phyloP scores from a whole-genome alignment of 2,329 filamentous ascomycete species.

The Zasmidium cellare region DNA sequence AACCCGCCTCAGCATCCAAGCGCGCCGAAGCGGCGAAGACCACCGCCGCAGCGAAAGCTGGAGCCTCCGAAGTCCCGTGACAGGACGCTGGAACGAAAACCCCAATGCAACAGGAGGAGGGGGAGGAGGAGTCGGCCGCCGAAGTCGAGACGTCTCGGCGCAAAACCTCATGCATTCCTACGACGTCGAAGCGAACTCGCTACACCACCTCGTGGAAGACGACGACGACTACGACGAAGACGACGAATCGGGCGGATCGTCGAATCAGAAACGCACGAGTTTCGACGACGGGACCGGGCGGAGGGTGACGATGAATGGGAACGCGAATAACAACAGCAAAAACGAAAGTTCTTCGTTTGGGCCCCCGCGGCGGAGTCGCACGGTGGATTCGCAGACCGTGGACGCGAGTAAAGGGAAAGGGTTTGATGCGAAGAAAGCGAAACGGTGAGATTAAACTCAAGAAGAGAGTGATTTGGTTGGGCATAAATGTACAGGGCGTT shows the following conservation, averaged over 20 bases:
- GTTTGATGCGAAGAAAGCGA: conserved; percentile 19
- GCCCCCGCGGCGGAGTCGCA: conserved; percentile 13
- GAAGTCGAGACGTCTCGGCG: too few relatives aligned
- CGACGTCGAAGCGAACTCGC: conserved; percentile 72
- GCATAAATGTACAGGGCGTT: conserved; percentile 9
- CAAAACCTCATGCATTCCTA: conserved; percentile 74
- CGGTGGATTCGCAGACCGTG: conserved; percentile 3
- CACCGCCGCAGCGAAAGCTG: conserved; percentile 59
- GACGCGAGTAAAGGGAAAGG: conserved; percentile 16
- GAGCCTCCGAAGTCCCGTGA: conserved; percentile 27
- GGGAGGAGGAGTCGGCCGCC: not conserved
- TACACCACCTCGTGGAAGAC: conserved; percentile 78
- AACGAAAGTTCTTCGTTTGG: conserved; percentile 12
- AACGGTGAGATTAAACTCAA: not conserved
- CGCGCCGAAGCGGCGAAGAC: conserved; percentile 67
- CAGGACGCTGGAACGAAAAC: conserved; percentile 49
- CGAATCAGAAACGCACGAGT: conserved; percentile 33
- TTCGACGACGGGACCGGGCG: conserved; percentile 32
- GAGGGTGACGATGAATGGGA: conserved; percentile 14
- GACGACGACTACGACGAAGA: conserved; percentile 61
- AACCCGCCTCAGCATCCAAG: conserved; percentile 91
- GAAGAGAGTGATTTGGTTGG: too few relatives aligned
- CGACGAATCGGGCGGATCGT: conserved; percentile 40
- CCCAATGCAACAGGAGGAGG: too few relatives aligned
- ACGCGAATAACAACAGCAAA: too few relatives aligned